phyloP scores from a whole-genome alignment of 2,329 filamentous ascomycete genomes.

The Cordyceps tenuipes region DNA sequence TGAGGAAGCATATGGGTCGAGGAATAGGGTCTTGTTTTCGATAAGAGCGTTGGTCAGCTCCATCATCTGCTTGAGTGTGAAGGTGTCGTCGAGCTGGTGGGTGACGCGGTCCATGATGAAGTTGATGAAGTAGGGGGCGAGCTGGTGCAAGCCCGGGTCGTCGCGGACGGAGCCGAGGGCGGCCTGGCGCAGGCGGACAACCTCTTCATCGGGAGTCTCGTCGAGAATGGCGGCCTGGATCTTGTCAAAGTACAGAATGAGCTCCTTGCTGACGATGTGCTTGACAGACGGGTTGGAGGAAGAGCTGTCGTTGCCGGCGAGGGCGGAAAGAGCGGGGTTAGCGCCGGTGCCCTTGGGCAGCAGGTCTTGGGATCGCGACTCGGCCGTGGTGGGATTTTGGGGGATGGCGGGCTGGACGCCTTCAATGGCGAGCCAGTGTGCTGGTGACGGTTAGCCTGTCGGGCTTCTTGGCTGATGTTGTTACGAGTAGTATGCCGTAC shows the following conservation, averaged over 20 bases:
- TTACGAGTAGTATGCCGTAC: conserved; percentile 35
- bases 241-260: conserved; percentile 95
- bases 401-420: conserved; percentile 94
- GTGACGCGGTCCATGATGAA: conserved; percentile 96
- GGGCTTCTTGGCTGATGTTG: not conserved
- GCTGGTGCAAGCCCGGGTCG: conserved; percentile 88
- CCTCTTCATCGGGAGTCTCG: conserved; percentile 73
- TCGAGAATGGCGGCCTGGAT: conserved; percentile 84
- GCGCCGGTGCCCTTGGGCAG: conserved; percentile 84
- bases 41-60: conserved; percentile 78
- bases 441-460: conserved; percentile 35
- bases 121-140: conserved; percentile 92
- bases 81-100: conserved; percentile 82
- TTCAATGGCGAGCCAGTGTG: conserved; percentile 96
- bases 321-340: conserved; percentile 70
- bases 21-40: conserved; percentile 70
- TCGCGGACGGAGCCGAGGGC: conserved; percentile 78
- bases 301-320: conserved; percentile 78
- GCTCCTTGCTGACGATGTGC: conserved; percentile 90
- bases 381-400: conserved; percentile 84
- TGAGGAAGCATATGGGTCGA: conserved; percentile 51
- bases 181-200: conserved; percentile 64
- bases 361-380: conserved; percentile 75
- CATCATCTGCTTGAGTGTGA: conserved; percentile 87
- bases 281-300: conserved; percentile 86